Conservation (phyloP, 2,329 filamentous ascomycete species). For the Neofusicoccum sp. region DNA sequence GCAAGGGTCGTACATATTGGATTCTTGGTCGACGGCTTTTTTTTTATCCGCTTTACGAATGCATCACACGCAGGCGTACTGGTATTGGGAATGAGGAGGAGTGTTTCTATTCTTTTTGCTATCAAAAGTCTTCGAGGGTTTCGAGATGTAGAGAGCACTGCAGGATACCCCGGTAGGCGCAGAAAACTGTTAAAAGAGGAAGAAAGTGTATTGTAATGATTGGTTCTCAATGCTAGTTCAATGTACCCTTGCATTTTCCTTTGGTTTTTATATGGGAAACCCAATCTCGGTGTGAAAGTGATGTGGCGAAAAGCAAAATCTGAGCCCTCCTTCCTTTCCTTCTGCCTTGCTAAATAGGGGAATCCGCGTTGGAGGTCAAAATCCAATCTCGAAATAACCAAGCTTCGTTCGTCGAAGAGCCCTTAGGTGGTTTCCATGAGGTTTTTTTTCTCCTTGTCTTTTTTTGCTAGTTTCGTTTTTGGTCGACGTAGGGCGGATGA, state of each 20-base stretch:
- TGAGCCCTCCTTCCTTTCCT: not conserved
- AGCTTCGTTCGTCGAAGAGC: too few relatives aligned
- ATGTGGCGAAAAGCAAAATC: not conserved
- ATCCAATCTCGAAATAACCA: too few relatives aligned
- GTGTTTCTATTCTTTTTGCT: not conserved
- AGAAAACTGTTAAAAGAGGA: not conserved
- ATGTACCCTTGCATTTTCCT: too few relatives aligned
- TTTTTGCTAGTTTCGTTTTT: too few relatives aligned
- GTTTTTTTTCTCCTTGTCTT: too few relatives aligned
- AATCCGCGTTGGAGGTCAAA: not conserved
- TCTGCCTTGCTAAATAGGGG: not conserved
- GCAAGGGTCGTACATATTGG: not conserved
- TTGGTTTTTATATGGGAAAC: too few relatives aligned
- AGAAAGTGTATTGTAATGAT: not conserved
- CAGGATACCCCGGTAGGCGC: constrained; percentile 6
- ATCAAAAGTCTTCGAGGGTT: not conserved
- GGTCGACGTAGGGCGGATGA: too few relatives aligned
- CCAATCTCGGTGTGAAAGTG: too few relatives aligned
- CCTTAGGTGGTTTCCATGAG: too few relatives aligned
- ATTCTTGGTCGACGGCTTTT: not conserved
- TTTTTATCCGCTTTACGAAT: not conserved
- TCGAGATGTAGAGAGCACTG: not conserved
- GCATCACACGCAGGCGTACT: constrained; percentile 1
- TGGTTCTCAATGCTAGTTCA: too few relatives aligned
- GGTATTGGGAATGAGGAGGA: not conserved